These are phyloP conservation scores for Alternaria sp. DNA, from an alignment of 2,329 filamentous ascomycete genomes.

Conservation along the genomic window DNA sequence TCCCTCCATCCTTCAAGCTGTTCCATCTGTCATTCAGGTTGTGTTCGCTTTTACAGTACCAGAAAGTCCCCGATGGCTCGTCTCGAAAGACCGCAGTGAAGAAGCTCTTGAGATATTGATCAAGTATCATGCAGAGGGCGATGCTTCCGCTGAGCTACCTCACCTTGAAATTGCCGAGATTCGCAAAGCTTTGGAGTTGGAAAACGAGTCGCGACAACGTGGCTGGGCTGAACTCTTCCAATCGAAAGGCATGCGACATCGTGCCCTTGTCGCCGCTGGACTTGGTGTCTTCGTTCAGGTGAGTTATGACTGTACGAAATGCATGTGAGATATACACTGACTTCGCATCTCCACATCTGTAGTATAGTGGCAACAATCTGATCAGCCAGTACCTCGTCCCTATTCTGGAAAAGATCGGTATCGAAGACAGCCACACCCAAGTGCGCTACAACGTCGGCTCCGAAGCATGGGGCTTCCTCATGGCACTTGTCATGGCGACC, in stretches of 20 bases:
- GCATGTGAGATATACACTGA: too few relatives aligned
- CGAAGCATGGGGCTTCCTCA: slow-evolving; percentile 66
- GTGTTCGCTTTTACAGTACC: slow-evolving; percentile 68
- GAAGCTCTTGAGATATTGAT: slow-evolving; percentile 69
- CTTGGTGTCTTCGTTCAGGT: slow-evolving; percentile 70
- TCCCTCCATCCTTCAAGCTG: slow-evolving; percentile 69
- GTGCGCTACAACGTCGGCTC: slow-evolving; percentile 62
- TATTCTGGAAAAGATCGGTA: slow-evolving; percentile 69
- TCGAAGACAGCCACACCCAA: slow-evolving; percentile 54
- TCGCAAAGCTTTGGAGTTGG: slow-evolving; percentile 67
- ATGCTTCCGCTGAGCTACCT: slow-evolving; percentile 61
- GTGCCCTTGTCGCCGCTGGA: slow-evolving; percentile 67
- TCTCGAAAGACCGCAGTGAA: slow-evolving; percentile 68
- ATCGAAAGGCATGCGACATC: slow-evolving; percentile 70
- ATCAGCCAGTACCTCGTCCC: slow-evolving; percentile 71
- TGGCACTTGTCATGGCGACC: slow-evolving; percentile 64
- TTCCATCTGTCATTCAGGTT: slow-evolving; percentile 70
- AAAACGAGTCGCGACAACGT: slow-evolving; percentile 59
- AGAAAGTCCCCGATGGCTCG: slow-evolving; percentile 72
- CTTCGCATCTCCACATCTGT: not conserved
- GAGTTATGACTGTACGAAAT: too few relatives aligned
- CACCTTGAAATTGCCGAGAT: slow-evolving; percentile 74
- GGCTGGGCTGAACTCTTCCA: slow-evolving; percentile 68
- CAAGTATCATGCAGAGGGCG: slow-evolving; percentile 71
- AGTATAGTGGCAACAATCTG: slow-evolving; percentile 67